Base-by-base conservation (phyloP, 1,139 yeast species). In the Meyerozyma guilliermondii region DNA sequence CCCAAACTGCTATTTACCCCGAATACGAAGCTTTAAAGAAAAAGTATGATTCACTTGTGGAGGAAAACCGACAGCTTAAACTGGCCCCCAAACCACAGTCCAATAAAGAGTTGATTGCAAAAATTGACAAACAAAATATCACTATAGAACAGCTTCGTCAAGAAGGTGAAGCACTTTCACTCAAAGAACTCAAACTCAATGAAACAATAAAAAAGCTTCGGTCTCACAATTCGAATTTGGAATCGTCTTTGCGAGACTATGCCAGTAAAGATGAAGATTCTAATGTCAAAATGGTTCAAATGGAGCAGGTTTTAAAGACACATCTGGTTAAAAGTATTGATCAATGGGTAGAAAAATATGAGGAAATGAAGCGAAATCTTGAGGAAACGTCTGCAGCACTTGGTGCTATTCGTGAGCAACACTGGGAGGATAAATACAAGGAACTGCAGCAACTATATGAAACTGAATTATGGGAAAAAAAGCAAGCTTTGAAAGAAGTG, bases 131-230 rank as follows among this genome's bases (percentile, higher is more conserved):
- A 17, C 77, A 77, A 50, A 89, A 85, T 39, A 71, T 68, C 31
- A 72, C 85, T 47, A 83, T 78, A 22, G 65, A 73, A 31, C 74
- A 70, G 47, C 67, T 91, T 30, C 61, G 85, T 55, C 80, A 77
- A 45, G 98, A 91, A 61, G 97, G 97, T 4, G 84, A 86, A 49
- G 78, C 76, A 24, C 65, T 91, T 34, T 83, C 96, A 0, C 76
- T 76, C 46, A 84, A 80, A 47, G 97, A 92, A 55, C 69, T 88
- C 30, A 79, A 78, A 51, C 72, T 83, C 43, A 81, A 78, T 54
- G 87, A 81, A 33, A 70, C 82, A 1, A 79, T 91, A 41, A 86
- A 86, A 51, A 74, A 74, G 47, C 62, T 88, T 39, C 78, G 80
- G 43, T 59, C 72, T 6, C 71, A 72, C 20, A 83, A 83, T 46